phyloP scores from a whole-genome alignment of 768 basidiomycete species.

The Galerina sulciceps region DNA sequence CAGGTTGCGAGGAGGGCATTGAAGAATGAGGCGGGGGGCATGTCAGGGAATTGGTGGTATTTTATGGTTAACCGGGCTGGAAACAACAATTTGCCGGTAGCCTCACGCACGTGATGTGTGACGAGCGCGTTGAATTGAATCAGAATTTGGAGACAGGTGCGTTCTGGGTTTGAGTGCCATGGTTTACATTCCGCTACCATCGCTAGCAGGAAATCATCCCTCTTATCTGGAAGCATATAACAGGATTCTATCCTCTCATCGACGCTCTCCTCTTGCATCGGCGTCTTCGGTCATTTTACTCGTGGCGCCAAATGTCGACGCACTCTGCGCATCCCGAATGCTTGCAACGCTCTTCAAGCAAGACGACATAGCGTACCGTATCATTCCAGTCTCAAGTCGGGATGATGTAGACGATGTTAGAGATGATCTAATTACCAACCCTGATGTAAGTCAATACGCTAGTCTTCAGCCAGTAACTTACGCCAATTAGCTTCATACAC shows the following conservation, averaged over 20 bases:
- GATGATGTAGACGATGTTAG: slow-evolving; percentile 70
- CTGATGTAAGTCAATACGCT: slow-evolving; percentile 54
- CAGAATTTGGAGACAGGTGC: too few species aligned
- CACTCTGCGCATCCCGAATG: slow-evolving; percentile 89
- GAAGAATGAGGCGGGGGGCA: slow-evolving; percentile 3
- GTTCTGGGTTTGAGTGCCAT: too few species aligned
- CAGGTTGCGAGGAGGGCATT: slow-evolving; percentile 69
- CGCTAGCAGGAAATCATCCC: slow-evolving; percentile 58
- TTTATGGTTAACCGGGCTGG: slow-evolving; percentile 19
- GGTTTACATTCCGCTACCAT: slow-evolving; percentile 75
- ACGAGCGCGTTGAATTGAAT: too few species aligned
- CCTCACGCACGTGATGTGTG: too few species aligned
- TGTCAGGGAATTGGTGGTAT: slow-evolving; percentile 10
- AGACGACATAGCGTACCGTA: slow-evolving; percentile 91
- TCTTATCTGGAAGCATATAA: slow-evolving; percentile 79
- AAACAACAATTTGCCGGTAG: slow-evolving; percentile 10
- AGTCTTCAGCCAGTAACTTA: background rate
- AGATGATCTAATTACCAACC: slow-evolving; percentile 65
- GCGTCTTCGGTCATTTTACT: slow-evolving; percentile 86
- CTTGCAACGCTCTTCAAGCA: slow-evolving; percentile 87
- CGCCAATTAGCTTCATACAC: slow-evolving; percentile 73
- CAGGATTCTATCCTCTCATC: slow-evolving; percentile 70
- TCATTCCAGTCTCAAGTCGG: slow-evolving; percentile 88
- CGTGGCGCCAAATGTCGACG: slow-evolving; percentile 91
- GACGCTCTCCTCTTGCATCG: slow-evolving; percentile 74